phyloP scores from a whole-genome alignment of 768 basidiomycete genomes.

The Cyclocybe cylindracea region DNA sequence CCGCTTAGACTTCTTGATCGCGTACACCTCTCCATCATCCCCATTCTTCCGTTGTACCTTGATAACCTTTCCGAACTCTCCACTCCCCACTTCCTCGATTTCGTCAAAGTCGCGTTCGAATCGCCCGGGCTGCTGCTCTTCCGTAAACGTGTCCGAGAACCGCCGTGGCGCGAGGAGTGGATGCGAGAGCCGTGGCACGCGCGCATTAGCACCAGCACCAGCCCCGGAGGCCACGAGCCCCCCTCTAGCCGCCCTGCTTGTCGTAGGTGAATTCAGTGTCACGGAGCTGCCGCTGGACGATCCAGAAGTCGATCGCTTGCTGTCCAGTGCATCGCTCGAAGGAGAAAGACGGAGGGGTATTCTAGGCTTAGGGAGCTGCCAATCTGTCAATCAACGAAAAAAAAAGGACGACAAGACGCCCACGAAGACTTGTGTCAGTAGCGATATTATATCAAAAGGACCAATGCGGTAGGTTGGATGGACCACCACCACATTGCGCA shows the following conservation, averaged over 20 bases:
- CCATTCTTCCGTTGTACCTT: constrained; percentile 72
- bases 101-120: constrained; percentile 84
- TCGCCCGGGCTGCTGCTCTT: constrained; percentile 59
- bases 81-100: constrained; percentile 81
- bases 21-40: constrained; percentile 59
- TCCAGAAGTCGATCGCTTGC: constrained; percentile 55
- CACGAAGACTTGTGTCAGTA: neutral
- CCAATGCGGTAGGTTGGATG: constrained; percentile 4
- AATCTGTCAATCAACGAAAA: constrained; percentile 40
- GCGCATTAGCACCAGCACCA: neutral
- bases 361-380: constrained; percentile 54
- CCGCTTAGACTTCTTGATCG: constrained; percentile 92
- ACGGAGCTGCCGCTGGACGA: constrained; percentile 55
- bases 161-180: constrained; percentile 27
- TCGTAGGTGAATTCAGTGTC: constrained; percentile 48
- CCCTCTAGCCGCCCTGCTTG: constrained; percentile 24
- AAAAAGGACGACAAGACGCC: constrained; percentile 5
- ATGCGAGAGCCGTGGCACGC: neutral
- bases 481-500: neutral
- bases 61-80: constrained; percentile 93
- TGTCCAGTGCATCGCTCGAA: constrained; percentile 37
- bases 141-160: constrained; percentile 40
- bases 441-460: constrained; percentile 8
- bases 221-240: neutral
- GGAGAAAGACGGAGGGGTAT: constrained; percentile 51